phyloP scores from a whole-genome alignment of 352 stramenopile species.

The Phytophthora ohioensis region DNA sequence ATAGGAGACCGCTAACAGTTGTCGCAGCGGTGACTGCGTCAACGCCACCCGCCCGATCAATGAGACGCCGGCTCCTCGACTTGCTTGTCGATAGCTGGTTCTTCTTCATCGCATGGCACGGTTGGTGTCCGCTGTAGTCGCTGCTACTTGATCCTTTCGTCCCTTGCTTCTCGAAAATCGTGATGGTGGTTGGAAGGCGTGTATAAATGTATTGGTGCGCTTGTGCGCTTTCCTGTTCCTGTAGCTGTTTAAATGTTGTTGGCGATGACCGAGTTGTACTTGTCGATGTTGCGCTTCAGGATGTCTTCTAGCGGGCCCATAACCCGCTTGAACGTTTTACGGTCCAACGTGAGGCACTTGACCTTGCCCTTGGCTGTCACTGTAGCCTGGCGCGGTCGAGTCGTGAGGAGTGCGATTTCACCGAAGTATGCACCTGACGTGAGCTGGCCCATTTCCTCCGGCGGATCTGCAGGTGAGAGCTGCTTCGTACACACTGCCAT shows the following conservation, averaged over 20 bases:
- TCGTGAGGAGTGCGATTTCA: constrained; percentile 95
- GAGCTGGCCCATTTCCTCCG: constrained; percentile 90
- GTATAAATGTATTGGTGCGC: constrained; percentile 44
- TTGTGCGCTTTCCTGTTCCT: constrained; percentile 31
- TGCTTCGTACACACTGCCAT: constrained; percentile 86
- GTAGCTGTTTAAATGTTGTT: constrained; percentile 86
- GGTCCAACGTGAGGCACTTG: constrained; percentile 93
- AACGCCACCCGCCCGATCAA: constrained; percentile 7
- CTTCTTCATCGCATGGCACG: constrained; percentile 4
- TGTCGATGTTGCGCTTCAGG: constrained; percentile 92
- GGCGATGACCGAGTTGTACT: constrained; percentile 91
- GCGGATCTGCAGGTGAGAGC: constrained; percentile 69
- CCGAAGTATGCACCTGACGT: constrained; percentile 95
- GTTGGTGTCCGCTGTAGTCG: background rate
- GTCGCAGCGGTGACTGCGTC: constrained; percentile 5
- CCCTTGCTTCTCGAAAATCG: constrained; percentile 20
- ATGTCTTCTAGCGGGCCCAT: constrained; percentile 92
- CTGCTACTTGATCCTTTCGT: constrained; percentile 25
- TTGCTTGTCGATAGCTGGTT: constrained; percentile 9
- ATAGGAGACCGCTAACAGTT: constrained; percentile 27
- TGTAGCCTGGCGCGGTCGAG: constrained; percentile 92
- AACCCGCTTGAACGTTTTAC: constrained; percentile 93
- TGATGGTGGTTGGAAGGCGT: constrained; percentile 33
- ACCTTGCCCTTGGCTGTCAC: constrained; percentile 86
- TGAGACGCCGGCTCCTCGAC: background rate